phyloP scores from a whole-genome alignment of 2,329 filamentous ascomycete genomes.

The Xylariaceae sp. region DNA sequence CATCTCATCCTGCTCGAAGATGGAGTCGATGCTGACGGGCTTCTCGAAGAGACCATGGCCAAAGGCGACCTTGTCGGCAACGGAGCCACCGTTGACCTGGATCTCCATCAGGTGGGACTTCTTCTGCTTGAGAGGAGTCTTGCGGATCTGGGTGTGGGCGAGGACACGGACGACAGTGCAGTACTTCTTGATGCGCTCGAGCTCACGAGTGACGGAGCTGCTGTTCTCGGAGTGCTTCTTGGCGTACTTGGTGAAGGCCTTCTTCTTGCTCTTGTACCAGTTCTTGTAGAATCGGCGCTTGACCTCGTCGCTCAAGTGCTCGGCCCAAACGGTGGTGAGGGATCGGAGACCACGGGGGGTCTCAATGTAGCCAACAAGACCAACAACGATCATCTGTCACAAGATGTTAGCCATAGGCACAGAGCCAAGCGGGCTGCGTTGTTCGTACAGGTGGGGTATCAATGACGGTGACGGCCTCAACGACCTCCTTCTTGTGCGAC shows the following conservation, averaged over 20 bases:
- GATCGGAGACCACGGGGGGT: slow-evolving; percentile 98
- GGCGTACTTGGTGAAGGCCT: slow-evolving; percentile 99
- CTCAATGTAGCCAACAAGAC: slow-evolving; percentile 99
- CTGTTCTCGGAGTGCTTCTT: slow-evolving; percentile 98
- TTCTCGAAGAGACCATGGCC: slow-evolving; percentile 97
- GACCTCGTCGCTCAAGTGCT: slow-evolving; percentile 97
- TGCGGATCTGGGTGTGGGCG: slow-evolving; percentile 98
- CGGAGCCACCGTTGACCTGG: slow-evolving; percentile 95
- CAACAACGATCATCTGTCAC: slow-evolving; percentile 95
- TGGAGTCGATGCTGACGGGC: slow-evolving; percentile 83
- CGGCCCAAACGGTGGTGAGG: slow-evolving; percentile 98
- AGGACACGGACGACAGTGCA: slow-evolving; percentile 98
- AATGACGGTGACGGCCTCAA: slow-evolving; percentile 82
- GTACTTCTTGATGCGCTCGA: slow-evolving; percentile 99
- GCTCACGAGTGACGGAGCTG: slow-evolving; percentile 88
- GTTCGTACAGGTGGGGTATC: slow-evolving; percentile 92
- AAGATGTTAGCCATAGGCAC: slow-evolving; percentile 66
- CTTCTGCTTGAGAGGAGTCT: slow-evolving; percentile 99
- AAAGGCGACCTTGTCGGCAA: slow-evolving; percentile 96
- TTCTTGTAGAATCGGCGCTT: slow-evolving; percentile 99
- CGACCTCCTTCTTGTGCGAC: slow-evolving; percentile 98
- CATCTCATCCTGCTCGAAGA: slow-evolving; percentile 99
- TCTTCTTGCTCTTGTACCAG: slow-evolving; percentile 99
- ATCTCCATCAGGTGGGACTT: slow-evolving; percentile 99
- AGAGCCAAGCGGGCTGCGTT: slow-evolving; percentile 76